A percentile compares a stretch with the other conserved stretches of the same genome.
Conservation (phyloP, 2,329 filamentous ascomycete genomes). For the Xylariales sp. region DNA sequence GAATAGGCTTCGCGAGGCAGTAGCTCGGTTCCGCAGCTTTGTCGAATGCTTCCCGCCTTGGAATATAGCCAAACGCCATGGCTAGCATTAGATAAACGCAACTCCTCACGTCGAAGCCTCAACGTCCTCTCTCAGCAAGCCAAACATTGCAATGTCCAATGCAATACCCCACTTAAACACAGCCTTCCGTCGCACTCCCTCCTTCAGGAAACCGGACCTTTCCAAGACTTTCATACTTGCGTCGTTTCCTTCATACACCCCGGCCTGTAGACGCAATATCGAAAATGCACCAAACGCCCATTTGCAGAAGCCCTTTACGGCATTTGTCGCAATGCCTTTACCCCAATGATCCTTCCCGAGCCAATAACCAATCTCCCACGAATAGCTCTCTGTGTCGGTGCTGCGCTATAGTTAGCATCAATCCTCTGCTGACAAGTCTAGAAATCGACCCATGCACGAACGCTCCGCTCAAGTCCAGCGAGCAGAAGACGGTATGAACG, state of each 20-base stretch:
- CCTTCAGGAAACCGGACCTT: constrained; percentile 37
- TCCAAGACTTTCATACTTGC: constrained; percentile 38
- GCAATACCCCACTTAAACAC: constrained; percentile 36
- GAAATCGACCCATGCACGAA: too few relatives aligned
- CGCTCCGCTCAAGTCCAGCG: not conserved
- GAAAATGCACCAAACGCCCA: constrained; percentile 42
- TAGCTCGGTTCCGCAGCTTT: too few relatives aligned
- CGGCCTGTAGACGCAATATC: constrained; percentile 35
- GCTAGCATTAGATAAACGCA: too few relatives aligned
- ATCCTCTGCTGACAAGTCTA: not conserved
- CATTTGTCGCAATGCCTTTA: constrained; percentile 39
- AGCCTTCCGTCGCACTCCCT: constrained; percentile 38
- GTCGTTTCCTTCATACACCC: constrained; percentile 32
- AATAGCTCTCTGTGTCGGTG: constrained; percentile 35
- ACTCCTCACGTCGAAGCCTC: too few relatives aligned
- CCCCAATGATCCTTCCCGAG: constrained; percentile 39
- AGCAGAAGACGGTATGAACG: not conserved
- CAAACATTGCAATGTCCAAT: constrained; percentile 32
- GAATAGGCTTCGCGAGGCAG: too few relatives aligned
- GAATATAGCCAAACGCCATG: too few relatives aligned
- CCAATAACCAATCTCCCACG: constrained; percentile 48
- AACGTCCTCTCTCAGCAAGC: constrained; percentile 33
- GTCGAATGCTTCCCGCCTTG: too few relatives aligned
- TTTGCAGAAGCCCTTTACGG: constrained; percentile 29
- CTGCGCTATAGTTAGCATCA: not conserved